A percentile compares a stretch with the other conserved stretches of the same genome.
Conservation (phyloP, 495 filamentous ascomycete species). For the Xylaria acuta region DNA sequence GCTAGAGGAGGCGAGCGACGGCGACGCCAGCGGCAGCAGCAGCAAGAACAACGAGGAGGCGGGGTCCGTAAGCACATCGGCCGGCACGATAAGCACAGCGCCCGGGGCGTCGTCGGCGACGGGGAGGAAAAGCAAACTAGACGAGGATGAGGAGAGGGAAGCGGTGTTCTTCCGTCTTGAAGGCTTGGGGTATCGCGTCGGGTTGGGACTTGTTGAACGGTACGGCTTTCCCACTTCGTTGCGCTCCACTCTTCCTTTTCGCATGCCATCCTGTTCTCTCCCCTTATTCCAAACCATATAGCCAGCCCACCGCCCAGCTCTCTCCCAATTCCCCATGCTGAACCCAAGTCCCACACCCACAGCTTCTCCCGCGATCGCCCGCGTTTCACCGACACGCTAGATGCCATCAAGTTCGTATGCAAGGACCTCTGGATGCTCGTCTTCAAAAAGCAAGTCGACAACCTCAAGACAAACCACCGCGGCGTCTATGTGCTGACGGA, state of each 20-base stretch:
- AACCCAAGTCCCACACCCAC: not conserved
- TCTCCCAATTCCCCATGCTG: not conserved
- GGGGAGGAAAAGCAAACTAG: constrained; percentile 41
- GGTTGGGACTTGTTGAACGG: constrained; percentile 91
- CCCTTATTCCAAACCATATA: not conserved
- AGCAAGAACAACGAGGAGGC: constrained; percentile 23
- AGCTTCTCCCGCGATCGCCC: constrained; percentile 90
- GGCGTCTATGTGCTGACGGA: constrained; percentile 97
- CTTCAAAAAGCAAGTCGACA: constrained; percentile 96
- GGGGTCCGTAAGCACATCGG: constrained; percentile 30
- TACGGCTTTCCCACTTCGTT: constrained; percentile 47
- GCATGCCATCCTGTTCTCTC: not conserved
- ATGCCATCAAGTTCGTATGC: constrained; percentile 97
- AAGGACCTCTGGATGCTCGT: constrained; percentile 95
- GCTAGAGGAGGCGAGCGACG: constrained; percentile 52
- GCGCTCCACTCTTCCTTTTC: not conserved
- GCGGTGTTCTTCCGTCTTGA: constrained; percentile 87
- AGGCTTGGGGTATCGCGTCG: constrained; percentile 85
- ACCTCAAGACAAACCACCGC: constrained; percentile 97
- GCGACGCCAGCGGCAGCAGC: constrained; percentile 13
- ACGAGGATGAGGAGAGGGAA: constrained; percentile 81
- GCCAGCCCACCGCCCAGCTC: no score
- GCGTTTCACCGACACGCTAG: constrained; percentile 83
- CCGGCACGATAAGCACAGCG: constrained; percentile 38
- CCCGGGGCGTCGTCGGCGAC: constrained; percentile 19